A percentile compares a stretch with the other conserved stretches of the same genome.
Conservation (phyloP, 306 rosid species). For the Prinsepia uniflora region DNA sequence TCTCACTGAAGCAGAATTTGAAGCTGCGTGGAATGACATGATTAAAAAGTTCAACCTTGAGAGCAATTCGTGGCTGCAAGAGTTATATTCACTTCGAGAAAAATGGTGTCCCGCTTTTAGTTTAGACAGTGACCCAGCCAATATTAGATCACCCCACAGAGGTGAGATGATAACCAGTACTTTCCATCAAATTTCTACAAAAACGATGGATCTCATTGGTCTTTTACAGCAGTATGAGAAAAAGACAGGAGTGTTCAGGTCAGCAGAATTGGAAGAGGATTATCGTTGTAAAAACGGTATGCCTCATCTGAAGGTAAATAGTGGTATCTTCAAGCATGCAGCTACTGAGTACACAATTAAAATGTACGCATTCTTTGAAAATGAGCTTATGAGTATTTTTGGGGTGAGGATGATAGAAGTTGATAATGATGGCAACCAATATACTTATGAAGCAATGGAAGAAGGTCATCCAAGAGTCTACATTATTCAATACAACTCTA, state of each 20-base stretch:
- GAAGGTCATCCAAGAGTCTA: conserved; percentile 16
- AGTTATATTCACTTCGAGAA: conserved; percentile 7
- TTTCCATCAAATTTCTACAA: conserved; percentile 22
- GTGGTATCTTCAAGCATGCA: conserved; percentile 19
- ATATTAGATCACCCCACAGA: conserved; percentile 2
- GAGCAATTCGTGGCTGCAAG: neutral
- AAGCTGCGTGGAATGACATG: conserved; percentile 6
- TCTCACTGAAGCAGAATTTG: conserved; percentile 12
- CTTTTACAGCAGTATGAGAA: conserved; percentile 18
- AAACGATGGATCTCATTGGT: conserved; percentile 16
- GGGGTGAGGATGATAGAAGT: conserved; percentile 19
- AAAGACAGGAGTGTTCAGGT: neutral
- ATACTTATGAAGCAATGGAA: conserved; percentile 18
- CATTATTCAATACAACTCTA: neutral
- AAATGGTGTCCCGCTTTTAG: conserved; percentile 22
- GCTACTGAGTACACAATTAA: conserved; percentile 15
- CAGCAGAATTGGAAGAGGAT: conserved; percentile 18
- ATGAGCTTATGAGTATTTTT: conserved; percentile 18
- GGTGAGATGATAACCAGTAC: conserved; percentile 8
- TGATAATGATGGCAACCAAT: neutral
- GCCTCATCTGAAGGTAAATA: conserved; percentile 14
- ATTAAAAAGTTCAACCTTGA: conserved; percentile 12
- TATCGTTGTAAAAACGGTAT: conserved; percentile 20
- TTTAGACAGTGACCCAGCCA: conserved; percentile 8
- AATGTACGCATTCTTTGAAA: conserved; percentile 16